phyloP scores from a whole-genome alignment of 176 grass and related monocot species.

The Oryza meridionalis region DNA sequence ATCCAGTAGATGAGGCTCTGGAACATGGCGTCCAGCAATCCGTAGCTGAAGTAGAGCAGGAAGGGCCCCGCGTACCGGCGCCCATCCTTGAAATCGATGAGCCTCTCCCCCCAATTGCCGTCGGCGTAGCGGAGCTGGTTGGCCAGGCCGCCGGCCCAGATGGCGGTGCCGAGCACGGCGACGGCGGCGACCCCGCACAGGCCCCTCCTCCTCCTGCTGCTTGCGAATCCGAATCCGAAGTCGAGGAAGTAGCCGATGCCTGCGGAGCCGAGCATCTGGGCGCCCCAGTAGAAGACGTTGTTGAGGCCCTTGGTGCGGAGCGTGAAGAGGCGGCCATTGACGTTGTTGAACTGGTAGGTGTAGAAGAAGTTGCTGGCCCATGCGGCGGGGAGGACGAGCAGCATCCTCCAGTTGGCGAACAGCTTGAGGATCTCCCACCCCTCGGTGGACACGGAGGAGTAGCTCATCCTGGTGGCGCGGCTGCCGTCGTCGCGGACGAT shows the following conservation, averaged over 20 bases:
- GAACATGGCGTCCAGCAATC: conserved; percentile 91
- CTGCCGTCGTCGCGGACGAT: conserved; percentile 86
- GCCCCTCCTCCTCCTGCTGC: conserved; percentile 57
- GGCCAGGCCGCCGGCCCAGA: conserved; percentile 77
- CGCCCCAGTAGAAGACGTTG: conserved; percentile 98
- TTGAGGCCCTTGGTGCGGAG: conserved; percentile 83
- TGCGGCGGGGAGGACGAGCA: conserved; percentile 74
- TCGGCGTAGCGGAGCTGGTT: conserved; percentile 62
- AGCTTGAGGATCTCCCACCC: conserved; percentile 57
- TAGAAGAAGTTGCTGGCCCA: conserved; percentile 99
- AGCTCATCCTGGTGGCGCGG: conserved; percentile 48
- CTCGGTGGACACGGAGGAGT: conserved; percentile 59
- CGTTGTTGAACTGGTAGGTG: conserved; percentile 98
- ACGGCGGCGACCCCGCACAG: conserved; percentile 53
- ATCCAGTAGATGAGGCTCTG: conserved; percentile 98
- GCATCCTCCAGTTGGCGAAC: conserved; percentile 86
- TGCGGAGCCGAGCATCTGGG: conserved; percentile 85
- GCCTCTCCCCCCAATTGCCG: neutral
- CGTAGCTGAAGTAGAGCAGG: conserved; percentile 94
- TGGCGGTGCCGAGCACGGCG: conserved; percentile 63
- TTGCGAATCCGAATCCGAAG: conserved; percentile 56
- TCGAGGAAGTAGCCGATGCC: conserved; percentile 77
- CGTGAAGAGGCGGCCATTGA: conserved; percentile 76
- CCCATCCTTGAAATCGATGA: conserved; percentile 77
- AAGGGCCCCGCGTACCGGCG: conserved; percentile 49